Evolutionary conservation across 2,329 filamentous ascomycete species (phyloP).

Genomic region (Ceratocystis papillata): DNA sequence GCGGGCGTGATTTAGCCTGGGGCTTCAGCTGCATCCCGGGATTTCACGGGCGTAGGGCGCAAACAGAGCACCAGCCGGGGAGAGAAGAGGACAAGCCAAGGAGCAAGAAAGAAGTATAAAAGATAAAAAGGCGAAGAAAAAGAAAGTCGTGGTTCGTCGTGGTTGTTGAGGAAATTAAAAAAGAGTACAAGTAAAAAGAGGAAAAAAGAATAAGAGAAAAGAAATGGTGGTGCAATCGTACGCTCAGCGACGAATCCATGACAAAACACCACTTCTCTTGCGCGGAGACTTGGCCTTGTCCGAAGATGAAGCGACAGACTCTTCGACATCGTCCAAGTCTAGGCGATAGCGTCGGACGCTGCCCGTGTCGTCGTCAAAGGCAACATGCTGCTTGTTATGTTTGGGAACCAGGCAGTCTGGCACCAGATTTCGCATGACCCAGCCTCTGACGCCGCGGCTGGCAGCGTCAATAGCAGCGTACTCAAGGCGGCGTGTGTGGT

Average conservation of each 20-base stretch:
- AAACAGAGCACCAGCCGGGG: not conserved
- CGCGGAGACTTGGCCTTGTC: not conserved
- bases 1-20: not conserved
- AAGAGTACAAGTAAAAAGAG: not conserved
- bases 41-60: not conserved
- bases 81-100: not conserved
- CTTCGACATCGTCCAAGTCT: constrained; percentile 41
- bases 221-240: not conserved
- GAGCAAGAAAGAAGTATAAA: not conserved
- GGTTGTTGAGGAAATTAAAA: not conserved
- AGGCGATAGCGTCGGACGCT: constrained; percentile 54
- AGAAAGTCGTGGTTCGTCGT: constrained; percentile 13
- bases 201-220: not conserved
- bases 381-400: constrained; percentile 38
- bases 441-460: constrained; percentile 48
- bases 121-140: not conserved
- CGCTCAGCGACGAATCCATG: constrained; percentile 19
- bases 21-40: not conserved
- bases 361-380: constrained; percentile 52
- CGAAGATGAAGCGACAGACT: constrained; percentile 6
- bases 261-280: constrained; percentile 18
- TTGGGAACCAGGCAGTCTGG: constrained; percentile 51
- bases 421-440: constrained; percentile 46
- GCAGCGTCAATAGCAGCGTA: constrained; percentile 58
- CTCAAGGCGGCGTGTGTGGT: constrained; percentile 50